Base-by-base conservation (phyloP, 345 rosid species). In the Camelina neglecta region DNA sequence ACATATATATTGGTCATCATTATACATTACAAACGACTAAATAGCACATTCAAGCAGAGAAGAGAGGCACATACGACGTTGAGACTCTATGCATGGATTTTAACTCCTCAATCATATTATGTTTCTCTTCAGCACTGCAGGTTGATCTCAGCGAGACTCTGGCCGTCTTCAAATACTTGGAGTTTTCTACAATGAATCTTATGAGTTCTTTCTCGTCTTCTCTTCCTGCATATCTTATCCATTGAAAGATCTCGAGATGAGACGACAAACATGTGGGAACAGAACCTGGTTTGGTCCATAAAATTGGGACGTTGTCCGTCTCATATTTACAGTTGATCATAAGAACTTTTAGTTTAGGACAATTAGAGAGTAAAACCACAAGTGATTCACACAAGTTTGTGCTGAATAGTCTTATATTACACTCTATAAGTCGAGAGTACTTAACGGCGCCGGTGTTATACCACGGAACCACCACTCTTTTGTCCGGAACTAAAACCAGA, bases 281-380 rank as follows among this genome's bases (percentile, higher is more conserved):
- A 36, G 35, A 51, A 67, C 36, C 13, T 13, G 71, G 71, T 8
- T 67, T 33, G 7, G 53, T 53, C 60, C 72, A 51, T 15, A 1
- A 5, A 51, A 23, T 33, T 36, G 71, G 35, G 0, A 1, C 48
- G 47, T 3, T 26, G 7, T 2, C n/a, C 29, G 7, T 64, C 24
- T 26, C 56, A 11, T 0, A 29, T 4, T 1, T 1, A 35, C 8
- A 11, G 2, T 20, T 7, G 15, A 67, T 47, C 12, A 4, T 8
- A 21, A 51, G 23, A 8, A 12, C 21, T 21, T 36, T 38, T 12
- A 67, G 60, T 21, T 51, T 51, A 20, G 60, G 16, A 51, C 23
- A 67, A 13, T 36, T 67, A 50, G 60, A 50, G 59, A 67, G 60
- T 1, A 67, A 36, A 67, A 35, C 45, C 48, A 11, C 18, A 50